Evolutionary conservation across 768 basidiomycete genomes (phyloP).

Genomic region (Boletus rubescentipes): DNA sequence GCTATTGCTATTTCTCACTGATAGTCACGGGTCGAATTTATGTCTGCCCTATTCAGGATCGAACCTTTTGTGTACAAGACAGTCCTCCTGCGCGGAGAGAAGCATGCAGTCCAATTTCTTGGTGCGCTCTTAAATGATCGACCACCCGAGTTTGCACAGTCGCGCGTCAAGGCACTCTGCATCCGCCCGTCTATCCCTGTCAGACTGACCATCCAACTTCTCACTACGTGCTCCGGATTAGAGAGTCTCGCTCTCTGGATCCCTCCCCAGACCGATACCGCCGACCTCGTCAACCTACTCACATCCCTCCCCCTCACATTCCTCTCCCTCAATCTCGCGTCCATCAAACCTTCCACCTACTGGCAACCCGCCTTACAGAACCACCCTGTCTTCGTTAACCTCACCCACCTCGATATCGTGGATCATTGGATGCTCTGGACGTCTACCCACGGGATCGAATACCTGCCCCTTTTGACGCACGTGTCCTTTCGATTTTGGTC

Average conservation of each 20-base stretch:
- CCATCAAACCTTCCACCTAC: neutral
- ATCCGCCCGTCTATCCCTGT: constrained; percentile 13
- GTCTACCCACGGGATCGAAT: constrained; percentile 18
- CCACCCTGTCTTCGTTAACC: constrained; percentile 11
- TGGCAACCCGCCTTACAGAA: neutral
- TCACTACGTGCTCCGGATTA: constrained; percentile 11
- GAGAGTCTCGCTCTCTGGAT: constrained; percentile 20
- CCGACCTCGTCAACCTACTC: neutral
- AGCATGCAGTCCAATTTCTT: constrained; percentile 13
- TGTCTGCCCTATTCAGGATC: constrained; percentile 11
- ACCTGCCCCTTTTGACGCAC: constrained; percentile 11
- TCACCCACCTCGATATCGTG: constrained; percentile 23
- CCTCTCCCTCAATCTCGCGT: constrained; percentile 16
- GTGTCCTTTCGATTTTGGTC: constrained; percentile 18
- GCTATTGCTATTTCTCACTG: neutral
- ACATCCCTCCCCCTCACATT: constrained; percentile 13
- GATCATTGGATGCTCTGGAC: constrained; percentile 20
- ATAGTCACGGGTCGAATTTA: too few species aligned
- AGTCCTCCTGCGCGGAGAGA: constrained; percentile 8
- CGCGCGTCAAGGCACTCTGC: constrained; percentile 18
- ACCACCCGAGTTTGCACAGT: constrained; percentile 6
- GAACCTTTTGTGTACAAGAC: constrained; percentile 21
- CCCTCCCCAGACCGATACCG: neutral
- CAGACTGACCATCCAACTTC: neutral
- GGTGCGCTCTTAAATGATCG: constrained; percentile 2